phyloP scores from a whole-genome alignment of 1,139 yeast genomes.

The Protomyces inouyei region DNA sequence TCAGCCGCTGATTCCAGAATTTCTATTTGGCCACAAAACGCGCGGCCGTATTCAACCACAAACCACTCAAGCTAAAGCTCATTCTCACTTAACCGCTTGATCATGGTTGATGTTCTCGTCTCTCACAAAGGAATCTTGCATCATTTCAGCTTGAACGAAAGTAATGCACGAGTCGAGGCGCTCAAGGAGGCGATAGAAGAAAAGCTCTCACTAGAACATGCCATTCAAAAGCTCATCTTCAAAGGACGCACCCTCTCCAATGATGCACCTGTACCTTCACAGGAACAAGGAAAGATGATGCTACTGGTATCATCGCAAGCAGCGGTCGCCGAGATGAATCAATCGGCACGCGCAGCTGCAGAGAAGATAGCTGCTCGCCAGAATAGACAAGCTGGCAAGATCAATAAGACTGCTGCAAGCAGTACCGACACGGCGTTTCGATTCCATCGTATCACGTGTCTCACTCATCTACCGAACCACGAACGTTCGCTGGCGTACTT shows the following conservation, averaged over 20 bases:
- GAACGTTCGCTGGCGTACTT: slow-evolving; percentile 38
- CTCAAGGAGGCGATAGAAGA: slow-evolving; percentile 1
- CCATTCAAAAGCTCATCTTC: slow-evolving; percentile 44
- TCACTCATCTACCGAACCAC: slow-evolving; percentile 39
- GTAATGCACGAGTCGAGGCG: not conserved
- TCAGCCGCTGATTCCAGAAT: too few relatives aligned
- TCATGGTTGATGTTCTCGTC: not conserved
- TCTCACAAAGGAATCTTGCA: not conserved
- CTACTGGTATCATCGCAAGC: slow-evolving; percentile 5
- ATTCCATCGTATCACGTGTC: slow-evolving; percentile 39
- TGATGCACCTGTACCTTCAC: not conserved
- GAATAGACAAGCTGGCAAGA: not conserved
- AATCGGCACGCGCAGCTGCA: not conserved
- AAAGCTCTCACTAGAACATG: not conserved
- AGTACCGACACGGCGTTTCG: slow-evolving; percentile 35
- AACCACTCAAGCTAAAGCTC: too few relatives aligned
- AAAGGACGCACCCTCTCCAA: slow-evolving; percentile 48
- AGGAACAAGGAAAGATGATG: slow-evolving; percentile 6
- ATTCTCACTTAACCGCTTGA: too few relatives aligned
- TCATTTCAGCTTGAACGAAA: not conserved
- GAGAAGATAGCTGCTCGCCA: not conserved
- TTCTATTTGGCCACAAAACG: too few relatives aligned
- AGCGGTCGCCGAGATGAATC: slow-evolving; percentile 8
- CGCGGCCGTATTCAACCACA: too few relatives aligned
- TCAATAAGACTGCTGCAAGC: not conserved